Conservation (phyloP, 768 basidiomycete genomes). For the Termitomyces sp. region DNA sequence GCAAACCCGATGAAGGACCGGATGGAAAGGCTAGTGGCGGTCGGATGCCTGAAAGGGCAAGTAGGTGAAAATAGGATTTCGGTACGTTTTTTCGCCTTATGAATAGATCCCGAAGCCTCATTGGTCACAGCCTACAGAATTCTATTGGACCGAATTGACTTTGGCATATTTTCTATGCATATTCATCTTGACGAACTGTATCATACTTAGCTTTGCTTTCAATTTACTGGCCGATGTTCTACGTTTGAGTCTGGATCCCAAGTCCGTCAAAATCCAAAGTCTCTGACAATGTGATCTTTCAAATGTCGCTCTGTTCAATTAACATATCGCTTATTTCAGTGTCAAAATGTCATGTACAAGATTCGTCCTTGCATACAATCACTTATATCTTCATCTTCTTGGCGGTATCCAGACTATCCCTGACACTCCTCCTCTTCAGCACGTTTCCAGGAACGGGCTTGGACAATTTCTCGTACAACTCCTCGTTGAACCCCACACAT, state of each 20-base stretch:
- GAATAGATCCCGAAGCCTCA: neutral
- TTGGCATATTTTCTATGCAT: neutral
- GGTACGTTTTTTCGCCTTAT: neutral
- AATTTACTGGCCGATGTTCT: neutral
- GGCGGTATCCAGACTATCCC: neutral
- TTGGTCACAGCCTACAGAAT: neutral
- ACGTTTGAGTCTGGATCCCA: neutral
- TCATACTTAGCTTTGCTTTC: neutral
- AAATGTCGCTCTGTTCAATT: neutral
- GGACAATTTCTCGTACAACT: conserved; percentile 5
- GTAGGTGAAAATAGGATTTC: neutral
- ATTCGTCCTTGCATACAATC: no score
- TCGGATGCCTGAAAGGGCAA: conserved; percentile 24
- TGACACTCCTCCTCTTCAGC: neutral
- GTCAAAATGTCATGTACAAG: neutral
- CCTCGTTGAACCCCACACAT: conserved; percentile 13
- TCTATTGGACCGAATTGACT: neutral
- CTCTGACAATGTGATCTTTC: neutral
- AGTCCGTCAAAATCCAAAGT: neutral
- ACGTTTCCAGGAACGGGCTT: neutral
- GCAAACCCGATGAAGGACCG: conserved; percentile 29
- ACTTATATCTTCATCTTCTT: neutral
- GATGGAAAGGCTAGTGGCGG: conserved; percentile 30
- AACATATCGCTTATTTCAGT: neutral
- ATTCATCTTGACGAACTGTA: neutral